Percentiles rank a stretch among this genome's conserved stretches.
phyloP scores from a whole-genome alignment of 805 yeast genomes.

The Hanseniaspora clermontiae region DNA sequence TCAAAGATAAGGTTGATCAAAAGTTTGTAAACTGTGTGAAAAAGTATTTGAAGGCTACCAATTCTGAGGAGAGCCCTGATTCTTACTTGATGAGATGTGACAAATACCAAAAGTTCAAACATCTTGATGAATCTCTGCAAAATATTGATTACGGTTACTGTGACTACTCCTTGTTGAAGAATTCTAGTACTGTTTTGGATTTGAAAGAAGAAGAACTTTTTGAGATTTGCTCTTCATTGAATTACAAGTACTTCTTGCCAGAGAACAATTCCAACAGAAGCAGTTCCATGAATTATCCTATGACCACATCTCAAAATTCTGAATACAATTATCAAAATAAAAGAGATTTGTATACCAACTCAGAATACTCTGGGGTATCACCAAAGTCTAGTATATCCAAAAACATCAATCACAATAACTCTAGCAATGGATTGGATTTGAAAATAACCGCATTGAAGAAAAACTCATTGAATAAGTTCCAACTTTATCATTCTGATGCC shows the following conservation, averaged over 20 bases:
- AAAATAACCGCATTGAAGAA: constrained; percentile 13
- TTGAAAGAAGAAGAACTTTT: not conserved
- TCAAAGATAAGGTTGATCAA: constrained; percentile 21
- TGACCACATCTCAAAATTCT: not conserved
- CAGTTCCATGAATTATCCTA: not conserved
- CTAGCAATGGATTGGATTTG: constrained; percentile 4
- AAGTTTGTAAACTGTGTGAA: constrained; percentile 21
- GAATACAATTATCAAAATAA: not conserved
- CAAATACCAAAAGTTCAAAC: constrained; percentile 31
- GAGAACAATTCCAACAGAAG: not conserved
- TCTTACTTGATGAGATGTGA: constrained; percentile 22
- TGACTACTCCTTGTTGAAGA: constrained; percentile 42
- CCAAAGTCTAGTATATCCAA: constrained; percentile 13
- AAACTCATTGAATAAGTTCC: constrained; percentile 3
- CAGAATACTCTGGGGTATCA: constrained; percentile 11
- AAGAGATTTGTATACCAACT: not conserved
- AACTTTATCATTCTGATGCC: not conserved
- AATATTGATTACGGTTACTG: constrained; percentile 55
- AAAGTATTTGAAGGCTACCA: constrained; percentile 14
- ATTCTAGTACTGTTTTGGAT: constrained; percentile 30
- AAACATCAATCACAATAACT: not conserved
- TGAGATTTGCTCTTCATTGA: not conserved
- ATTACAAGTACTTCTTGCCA: not conserved
- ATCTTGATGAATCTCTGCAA: constrained; percentile 43
- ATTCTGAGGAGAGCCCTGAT: constrained; percentile 21